Base-by-base conservation (phyloP, 345 rosid species). In the Streptanthus diversifolius region DNA sequence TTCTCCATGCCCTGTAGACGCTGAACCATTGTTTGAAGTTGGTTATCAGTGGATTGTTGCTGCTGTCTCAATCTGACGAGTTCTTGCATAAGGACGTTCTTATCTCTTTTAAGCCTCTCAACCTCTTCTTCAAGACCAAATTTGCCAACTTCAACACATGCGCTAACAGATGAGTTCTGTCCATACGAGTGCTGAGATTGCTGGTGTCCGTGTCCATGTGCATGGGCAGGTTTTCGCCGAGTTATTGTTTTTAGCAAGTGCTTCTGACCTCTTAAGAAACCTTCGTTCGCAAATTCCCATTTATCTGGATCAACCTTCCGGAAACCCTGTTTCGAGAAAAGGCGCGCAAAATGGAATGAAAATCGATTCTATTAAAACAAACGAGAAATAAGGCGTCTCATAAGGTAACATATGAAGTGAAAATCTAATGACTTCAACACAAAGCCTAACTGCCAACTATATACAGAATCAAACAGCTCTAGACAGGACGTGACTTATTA, bases 1-100 rank as follows among this genome's bases (percentile, higher is more conserved):
- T 88, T 92, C 83, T 95, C 99, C 99, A 95, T 95, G 39, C 93
- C 97, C 54, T 90, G 99, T 76, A 95, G 93, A 52, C 90, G 90
- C 79, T 95, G 93, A 60, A 84, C 92, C 98, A 87, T 86, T 4
- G 89, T 74, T 70, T 89, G 98, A 73, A 95, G 83, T 80, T 95
- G 92, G 83, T 76, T 73, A 71, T 95, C 99, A 41, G 96, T 95
- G 62, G 92, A 49, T 77, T 91, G 99, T 78, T 95, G 99, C 78
- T 95, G 97, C 83, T 90, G 98, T 70, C 99, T 88, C 69, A 91
- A 77, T 81, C 93, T 79, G 40, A 95, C 98, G 44, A 91, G 93
- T 76, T 95, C 97, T 87, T 92, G 98, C 99, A 91, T 91, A 45
- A 95, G 96, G 70, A 95, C 97, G 71, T 95, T 91, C 82, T 91